Evolutionary conservation across 2,329 filamentous ascomycete genomes (phyloP).

Genomic region (Penicillium sp.): DNA sequence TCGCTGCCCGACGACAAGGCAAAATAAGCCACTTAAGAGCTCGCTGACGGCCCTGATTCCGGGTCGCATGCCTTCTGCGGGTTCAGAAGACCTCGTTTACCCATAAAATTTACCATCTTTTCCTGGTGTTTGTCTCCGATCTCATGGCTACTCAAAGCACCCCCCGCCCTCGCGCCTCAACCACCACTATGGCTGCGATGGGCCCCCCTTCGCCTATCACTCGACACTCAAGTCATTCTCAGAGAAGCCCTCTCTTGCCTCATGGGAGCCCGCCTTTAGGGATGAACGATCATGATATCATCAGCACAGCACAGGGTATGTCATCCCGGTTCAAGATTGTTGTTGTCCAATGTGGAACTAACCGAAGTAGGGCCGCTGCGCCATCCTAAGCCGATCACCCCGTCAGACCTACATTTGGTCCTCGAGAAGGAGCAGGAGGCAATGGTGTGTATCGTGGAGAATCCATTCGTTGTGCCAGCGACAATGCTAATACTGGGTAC

Average conservation of each 20-base stretch:
- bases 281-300: slow-evolving; percentile 37
- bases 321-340: not conserved
- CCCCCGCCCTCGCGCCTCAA: slow-evolving; percentile 35
- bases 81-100: slow-evolving; percentile 14
- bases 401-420: slow-evolving; percentile 83
- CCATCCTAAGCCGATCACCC: slow-evolving; percentile 83
- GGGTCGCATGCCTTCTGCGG: slow-evolving; percentile 18
- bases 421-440: slow-evolving; percentile 95
- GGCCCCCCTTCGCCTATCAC: slow-evolving; percentile 39
- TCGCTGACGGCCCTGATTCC: not conserved
- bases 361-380: slow-evolving; percentile 67
- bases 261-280: slow-evolving; percentile 28
- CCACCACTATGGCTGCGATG: slow-evolving; percentile 29
- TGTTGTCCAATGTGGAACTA: not conserved
- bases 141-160: slow-evolving; percentile 45
- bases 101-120: not conserved
- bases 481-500: not conserved
- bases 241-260: slow-evolving; percentile 40
- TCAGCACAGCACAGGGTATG: slow-evolving; percentile 45
- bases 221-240: slow-evolving; percentile 45
- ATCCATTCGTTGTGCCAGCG: not conserved
- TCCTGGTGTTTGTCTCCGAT: not conserved
- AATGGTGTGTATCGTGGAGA: slow-evolving; percentile 63
- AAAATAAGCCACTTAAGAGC: slow-evolving; percentile 9
- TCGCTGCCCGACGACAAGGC: slow-evolving; percentile 14